These are phyloP conservation scores for Tubosaeta sp. DNA, from an alignment of 768 basidiomycete species.

Conservation along the genomic window DNA sequence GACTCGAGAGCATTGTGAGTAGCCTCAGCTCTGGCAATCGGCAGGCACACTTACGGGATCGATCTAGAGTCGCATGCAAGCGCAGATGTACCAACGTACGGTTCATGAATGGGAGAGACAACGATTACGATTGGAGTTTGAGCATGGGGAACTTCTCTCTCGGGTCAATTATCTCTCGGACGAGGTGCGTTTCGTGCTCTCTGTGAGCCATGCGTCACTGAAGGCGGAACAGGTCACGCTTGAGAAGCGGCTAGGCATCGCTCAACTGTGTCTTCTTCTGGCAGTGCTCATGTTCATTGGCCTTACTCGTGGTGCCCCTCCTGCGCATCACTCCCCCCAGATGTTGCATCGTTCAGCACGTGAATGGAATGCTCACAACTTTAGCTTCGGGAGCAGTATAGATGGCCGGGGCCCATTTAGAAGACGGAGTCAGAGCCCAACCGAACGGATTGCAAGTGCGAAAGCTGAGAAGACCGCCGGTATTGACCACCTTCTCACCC, in stretches of 20 bases:
- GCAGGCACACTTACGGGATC: background rate
- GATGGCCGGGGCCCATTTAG: conserved; percentile 21
- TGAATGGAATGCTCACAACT: conserved; percentile 54
- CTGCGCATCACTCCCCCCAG: conserved; percentile 31
- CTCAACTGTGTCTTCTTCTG: conserved; percentile 80
- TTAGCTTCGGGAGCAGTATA: conserved; percentile 56
- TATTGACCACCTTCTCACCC: background rate
- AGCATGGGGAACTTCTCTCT: conserved; percentile 63
- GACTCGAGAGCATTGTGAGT: conserved; percentile 71
- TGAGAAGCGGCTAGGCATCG: conserved; percentile 86
- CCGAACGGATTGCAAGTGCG: conserved; percentile 7
- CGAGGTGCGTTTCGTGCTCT: conserved; percentile 50
- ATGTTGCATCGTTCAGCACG: conserved; percentile 30
- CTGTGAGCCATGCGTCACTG: background rate
- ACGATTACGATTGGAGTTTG: conserved; percentile 58
- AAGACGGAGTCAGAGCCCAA: conserved; percentile 32
- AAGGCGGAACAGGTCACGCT: conserved; percentile 56
- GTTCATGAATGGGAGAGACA: conserved; percentile 69
- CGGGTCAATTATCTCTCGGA: conserved; percentile 73
- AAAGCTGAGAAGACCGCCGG: conserved; percentile 13
- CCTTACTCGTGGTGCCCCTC: conserved; percentile 61
- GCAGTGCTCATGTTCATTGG: conserved; percentile 84
- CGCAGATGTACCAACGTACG: conserved; percentile 59
- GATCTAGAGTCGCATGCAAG: conserved; percentile 63
- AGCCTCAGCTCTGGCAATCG: background rate